These are phyloP conservation scores for Zygosaccharomyces kombuchaensis DNA, from an alignment of 805 yeast species.

Conservation along the genomic window DNA sequence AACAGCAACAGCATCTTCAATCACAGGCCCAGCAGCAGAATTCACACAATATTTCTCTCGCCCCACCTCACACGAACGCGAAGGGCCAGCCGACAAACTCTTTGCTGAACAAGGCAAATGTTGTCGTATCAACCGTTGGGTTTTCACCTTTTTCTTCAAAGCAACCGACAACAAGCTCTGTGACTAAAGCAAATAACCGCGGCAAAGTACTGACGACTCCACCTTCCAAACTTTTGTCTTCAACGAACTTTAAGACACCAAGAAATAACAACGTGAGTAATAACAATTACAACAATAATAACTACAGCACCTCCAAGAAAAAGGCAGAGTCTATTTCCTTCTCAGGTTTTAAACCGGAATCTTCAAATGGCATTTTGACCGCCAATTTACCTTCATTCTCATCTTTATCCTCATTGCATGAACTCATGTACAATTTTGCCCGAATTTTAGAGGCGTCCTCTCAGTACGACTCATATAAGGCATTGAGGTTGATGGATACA, in stretches of 20 bases:
- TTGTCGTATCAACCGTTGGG: constrained; percentile 15
- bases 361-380: constrained; percentile 6
- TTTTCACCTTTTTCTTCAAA: constrained; percentile 15
- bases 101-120: constrained; percentile 17
- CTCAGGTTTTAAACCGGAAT: constrained; percentile 7
- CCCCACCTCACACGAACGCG: constrained; percentile 12
- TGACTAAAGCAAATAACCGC: constrained; percentile 11
- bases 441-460: constrained; percentile 20
- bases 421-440: constrained; percentile 19
- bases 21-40: constrained; percentile 1
- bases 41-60: constrained; percentile 3
- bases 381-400: constrained; percentile 3
- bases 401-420: constrained; percentile 11
- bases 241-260: constrained; percentile 25
- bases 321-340: constrained; percentile 7
- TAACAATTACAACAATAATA: neutral
- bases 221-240: constrained; percentile 23
- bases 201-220: constrained; percentile 25
- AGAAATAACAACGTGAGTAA: constrained; percentile 10
- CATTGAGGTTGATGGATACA: constrained; percentile 58
- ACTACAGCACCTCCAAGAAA: constrained; percentile 5
- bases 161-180: constrained; percentile 16
- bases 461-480: constrained; percentile 72
- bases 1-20: constrained; percentile 8
- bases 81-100: constrained; percentile 17